A percentile compares a stretch with the other conserved stretches of the same genome.
Conservation (phyloP, 2,329 filamentous ascomycete genomes). For the Phaeosphaeria sp. region DNA sequence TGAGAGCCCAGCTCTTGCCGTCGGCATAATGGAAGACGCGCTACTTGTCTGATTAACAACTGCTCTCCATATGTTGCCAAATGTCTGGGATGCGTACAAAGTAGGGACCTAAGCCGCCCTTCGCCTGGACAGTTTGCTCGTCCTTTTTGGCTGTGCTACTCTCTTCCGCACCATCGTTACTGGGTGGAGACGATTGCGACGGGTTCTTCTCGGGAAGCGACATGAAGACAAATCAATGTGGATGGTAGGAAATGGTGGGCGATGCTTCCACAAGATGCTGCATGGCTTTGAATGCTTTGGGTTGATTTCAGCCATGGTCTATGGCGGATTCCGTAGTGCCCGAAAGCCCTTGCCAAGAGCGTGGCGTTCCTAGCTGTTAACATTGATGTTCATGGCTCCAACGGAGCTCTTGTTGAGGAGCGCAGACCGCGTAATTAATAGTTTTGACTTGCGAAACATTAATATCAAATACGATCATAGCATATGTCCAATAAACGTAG, state of each 20-base stretch:
- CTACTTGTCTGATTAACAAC: slow-evolving; percentile 22
- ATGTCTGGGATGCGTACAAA: slow-evolving; percentile 21
- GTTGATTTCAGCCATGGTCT: not conserved
- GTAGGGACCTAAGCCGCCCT: slow-evolving; percentile 31
- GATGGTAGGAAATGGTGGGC: not conserved
- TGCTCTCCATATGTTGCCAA: not conserved
- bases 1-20: slow-evolving; percentile 37
- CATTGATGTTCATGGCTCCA: not conserved
- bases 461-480: not conserved
- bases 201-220: slow-evolving; percentile 11
- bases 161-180: slow-evolving; percentile 10
- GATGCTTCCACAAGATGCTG: not conserved
- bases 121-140: slow-evolving; percentile 14
- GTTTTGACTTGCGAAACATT: too few relatives aligned
- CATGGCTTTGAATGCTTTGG: not conserved
- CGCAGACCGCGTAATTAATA: not conserved
- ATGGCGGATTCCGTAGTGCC: not conserved
- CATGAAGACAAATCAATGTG: slow-evolving; percentile 11
- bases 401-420: too few relatives aligned
- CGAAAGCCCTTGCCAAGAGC: not conserved
- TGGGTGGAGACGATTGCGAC: slow-evolving; percentile 4
- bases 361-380: not conserved
- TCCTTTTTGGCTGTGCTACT: slow-evolving; percentile 6
- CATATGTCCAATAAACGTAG: too few relatives aligned
- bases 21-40: slow-evolving; percentile 47